Evolutionary conservation across 2,329 filamentous ascomycete species (phyloP), one percentile per base, ranked within the genome.

Genomic region (Ramularia endophylla): DNA sequence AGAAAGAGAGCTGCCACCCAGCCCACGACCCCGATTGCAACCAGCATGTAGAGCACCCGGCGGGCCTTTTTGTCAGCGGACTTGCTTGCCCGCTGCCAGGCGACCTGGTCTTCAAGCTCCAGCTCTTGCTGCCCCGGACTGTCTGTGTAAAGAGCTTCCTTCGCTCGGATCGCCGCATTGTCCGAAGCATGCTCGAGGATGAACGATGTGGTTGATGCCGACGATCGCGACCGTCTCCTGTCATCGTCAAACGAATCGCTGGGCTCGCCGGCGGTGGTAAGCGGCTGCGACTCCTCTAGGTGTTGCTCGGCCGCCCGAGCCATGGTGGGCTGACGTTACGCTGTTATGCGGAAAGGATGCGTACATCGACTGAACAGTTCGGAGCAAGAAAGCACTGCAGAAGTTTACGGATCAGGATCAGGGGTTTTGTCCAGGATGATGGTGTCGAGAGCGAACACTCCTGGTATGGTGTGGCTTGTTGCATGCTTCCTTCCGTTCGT

Each of bases 181-280:
- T 85, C 81, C 55, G 78, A 75, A 51, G 90, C 74, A 48, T 83
- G 79, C 52, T 92, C 85, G 59, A 92, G 85, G 40, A 92, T 78
- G 11, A 92, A 72, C 54, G 86, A 90, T 3, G 83, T 88, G 8
- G 86, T 90, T 25, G 86, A 92, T n/a, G 80, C 81, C 29, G 83
- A 83, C n/a, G 83, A 86, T 33, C 77, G 63, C 3, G 85, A 87
- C 36, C 50, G 39, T 60, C 58, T 5, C 52, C 61, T 33, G 56
- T 56, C 48, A 62, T 63, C 40, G 29, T 47, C 40, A 47, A 63
- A 57, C 43, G 62, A 64, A 44, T 48, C 44, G 44, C 56, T 59
- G 41, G 56, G 35, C n/a, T 51, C 47, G 40, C 63, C 56, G 27
- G 62, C 51, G 35, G 57, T 56, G 19, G 63, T 67, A 16, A 73